Evolutionary conservation across 331 rosid genomes (phyloP).

Genomic region (Spiraea crenata): DNA sequence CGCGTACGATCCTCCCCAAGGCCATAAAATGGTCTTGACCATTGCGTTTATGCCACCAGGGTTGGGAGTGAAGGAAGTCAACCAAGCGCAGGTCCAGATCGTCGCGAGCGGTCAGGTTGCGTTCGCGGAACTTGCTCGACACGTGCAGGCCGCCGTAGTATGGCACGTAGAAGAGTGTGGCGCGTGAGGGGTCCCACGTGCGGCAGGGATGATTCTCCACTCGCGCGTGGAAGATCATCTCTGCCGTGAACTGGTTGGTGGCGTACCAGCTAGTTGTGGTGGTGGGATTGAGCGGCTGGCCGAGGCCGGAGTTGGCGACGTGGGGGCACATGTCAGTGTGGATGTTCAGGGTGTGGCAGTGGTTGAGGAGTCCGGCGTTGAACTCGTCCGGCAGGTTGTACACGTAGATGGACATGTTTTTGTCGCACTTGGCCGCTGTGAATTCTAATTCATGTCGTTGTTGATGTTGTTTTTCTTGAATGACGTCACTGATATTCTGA

Average conservation of each 20-base stretch:
- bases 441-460: background rate
- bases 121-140: constrained; percentile 56
- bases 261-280: constrained; percentile 46
- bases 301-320: constrained; percentile 68
- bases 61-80: constrained; percentile 31
- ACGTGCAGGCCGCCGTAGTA: constrained; percentile 81
- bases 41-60: constrained; percentile 25
- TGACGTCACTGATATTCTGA: background rate
- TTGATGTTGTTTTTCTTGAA: background rate
- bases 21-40: constrained; percentile 71
- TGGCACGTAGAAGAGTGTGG: constrained; percentile 61
- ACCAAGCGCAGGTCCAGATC: constrained; percentile 41
- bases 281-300: constrained; percentile 36
- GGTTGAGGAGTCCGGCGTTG: constrained; percentile 53
- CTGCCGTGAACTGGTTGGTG: constrained; percentile 79
- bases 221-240: constrained; percentile 73
- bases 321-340: constrained; percentile 94
- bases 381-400: constrained; percentile 63
- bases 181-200: constrained; percentile 51
- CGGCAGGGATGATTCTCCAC: constrained; percentile 74
- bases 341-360: constrained; percentile 55
- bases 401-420: constrained; percentile 41
- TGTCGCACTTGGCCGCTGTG: constrained; percentile 29
- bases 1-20: constrained; percentile 77
- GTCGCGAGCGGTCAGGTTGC: constrained; percentile 51